A percentile compares a stretch with the other conserved stretches of the same genome.
Conservation (phyloP, 345 rosid species). For the Eucalyptus coolabah region DNA sequence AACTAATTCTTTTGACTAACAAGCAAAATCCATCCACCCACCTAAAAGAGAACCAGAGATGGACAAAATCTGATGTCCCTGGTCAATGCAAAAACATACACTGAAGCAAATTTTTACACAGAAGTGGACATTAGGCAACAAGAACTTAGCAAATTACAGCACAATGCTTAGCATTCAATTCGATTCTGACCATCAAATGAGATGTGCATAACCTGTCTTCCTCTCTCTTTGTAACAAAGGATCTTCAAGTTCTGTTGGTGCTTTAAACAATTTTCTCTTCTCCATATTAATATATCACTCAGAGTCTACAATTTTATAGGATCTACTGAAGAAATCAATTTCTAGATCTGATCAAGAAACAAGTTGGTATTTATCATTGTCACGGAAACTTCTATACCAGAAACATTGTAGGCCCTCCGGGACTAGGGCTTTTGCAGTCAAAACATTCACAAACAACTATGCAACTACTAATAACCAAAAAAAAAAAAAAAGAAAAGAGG, state of each 20-base stretch:
- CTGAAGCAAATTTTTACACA: not conserved
- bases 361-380: not conserved
- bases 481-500: not conserved
- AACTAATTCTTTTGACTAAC: too few species aligned
- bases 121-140: not conserved
- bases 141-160: not conserved
- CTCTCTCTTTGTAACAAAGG: not conserved
- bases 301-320: not conserved
- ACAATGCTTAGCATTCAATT: not conserved
- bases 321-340: not conserved
- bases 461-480: not conserved
- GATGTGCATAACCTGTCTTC: not conserved
- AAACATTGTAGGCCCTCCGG: not conserved
- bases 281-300: not conserved
- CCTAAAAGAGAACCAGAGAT: not conserved
- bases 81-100: not conserved
- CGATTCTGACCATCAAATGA: not conserved
- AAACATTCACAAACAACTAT: not conserved
- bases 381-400: not conserved
- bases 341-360: not conserved
- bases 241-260: not conserved
- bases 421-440: not conserved
- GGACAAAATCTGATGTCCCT: not conserved
- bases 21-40: not conserved
- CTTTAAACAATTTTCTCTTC: not conserved